Evolutionary conservation across 768 basidiomycete species (phyloP).

Genomic region (Agaricus sinodeliciosus): DNA sequence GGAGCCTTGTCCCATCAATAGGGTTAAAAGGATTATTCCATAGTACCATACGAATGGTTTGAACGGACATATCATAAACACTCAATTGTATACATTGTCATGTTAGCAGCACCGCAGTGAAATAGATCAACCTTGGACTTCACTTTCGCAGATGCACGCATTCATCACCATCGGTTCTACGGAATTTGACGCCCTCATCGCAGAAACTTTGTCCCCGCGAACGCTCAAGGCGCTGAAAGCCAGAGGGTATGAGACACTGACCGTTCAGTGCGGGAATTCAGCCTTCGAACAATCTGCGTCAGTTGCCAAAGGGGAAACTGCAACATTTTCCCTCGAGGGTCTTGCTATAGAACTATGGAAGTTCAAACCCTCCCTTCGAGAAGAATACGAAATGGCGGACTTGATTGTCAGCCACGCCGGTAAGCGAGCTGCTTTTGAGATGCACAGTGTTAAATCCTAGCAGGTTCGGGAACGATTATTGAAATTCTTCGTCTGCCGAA

Average conservation of each 20-base stretch:
- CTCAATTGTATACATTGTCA: not conserved
- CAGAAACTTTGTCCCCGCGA: constrained; percentile 46
- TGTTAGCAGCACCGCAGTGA: not conserved
- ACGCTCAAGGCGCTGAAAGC: constrained; percentile 47
- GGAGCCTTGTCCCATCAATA: too few species aligned
- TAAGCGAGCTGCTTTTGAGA: constrained; percentile 19
- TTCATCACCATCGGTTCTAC: constrained; percentile 93
- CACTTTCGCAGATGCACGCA: constrained; percentile 30
- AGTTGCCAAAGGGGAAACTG: constrained; percentile 22
- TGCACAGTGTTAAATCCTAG: not conserved
- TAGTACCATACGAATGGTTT: not conserved
- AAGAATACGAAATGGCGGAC: constrained; percentile 59
- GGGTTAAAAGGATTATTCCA: too few species aligned
- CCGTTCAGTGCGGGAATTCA: constrained; percentile 79
- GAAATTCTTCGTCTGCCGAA: constrained; percentile 74
- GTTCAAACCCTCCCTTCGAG: constrained; percentile 69
- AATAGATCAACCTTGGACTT: not conserved
- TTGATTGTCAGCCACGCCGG: constrained; percentile 93
- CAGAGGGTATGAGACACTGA: constrained; percentile 52
- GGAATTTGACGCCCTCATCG: constrained; percentile 70
- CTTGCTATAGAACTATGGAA: constrained; percentile 59
- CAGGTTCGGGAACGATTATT: constrained; percentile 93
- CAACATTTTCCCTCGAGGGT: constrained; percentile 26
- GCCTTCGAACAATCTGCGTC: constrained; percentile 30
- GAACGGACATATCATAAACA: not conserved